Evolutionary conservation across 2,329 filamentous ascomycete genomes (phyloP).

Genomic region (Sphaerostilbella broomeana): DNA sequence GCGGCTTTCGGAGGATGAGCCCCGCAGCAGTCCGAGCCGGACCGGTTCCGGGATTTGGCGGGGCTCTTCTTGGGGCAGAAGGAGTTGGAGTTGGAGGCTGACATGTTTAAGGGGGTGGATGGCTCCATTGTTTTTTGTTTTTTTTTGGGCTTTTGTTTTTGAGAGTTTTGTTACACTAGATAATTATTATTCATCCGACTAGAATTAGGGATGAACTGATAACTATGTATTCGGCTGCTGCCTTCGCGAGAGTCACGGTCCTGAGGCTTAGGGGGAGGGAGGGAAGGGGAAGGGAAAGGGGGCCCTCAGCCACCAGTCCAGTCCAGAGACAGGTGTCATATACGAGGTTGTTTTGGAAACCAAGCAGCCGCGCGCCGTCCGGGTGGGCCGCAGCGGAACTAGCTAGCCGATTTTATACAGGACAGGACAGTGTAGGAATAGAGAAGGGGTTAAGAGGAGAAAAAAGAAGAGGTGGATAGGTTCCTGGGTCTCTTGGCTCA

Average conservation of each 20-base stretch:
- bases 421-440: too few relatives aligned
- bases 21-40: constrained; percentile 1
- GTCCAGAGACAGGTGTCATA: too few relatives aligned
- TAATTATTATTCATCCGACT: background rate
- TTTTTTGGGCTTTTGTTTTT: background rate
- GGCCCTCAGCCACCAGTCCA: too few relatives aligned
- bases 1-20: background rate
- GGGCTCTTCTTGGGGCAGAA: constrained; percentile 5
- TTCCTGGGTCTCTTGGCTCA: too few relatives aligned
- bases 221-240: constrained; percentile 3
- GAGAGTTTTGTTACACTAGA: background rate
- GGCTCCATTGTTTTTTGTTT: background rate
- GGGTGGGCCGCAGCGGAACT: too few relatives aligned
- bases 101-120: background rate
- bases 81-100: background rate
- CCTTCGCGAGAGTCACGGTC: constrained; percentile 1
- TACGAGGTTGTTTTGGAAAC: too few relatives aligned
- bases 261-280: background rate
- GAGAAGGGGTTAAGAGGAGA: too few relatives aligned
- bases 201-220: background rate
- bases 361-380: too few relatives aligned
- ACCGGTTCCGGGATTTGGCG: background rate
- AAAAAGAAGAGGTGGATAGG: too few relatives aligned
- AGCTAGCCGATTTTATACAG: too few relatives aligned
- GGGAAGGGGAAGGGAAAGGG: too few relatives aligned